A percentile compares a stretch with the other conserved stretches of the same genome.
These are phyloP conservation scores for Arthrobotrys sinensis DNA, from an alignment of 2,329 filamentous ascomycete genomes.

Conservation along the genomic window DNA sequence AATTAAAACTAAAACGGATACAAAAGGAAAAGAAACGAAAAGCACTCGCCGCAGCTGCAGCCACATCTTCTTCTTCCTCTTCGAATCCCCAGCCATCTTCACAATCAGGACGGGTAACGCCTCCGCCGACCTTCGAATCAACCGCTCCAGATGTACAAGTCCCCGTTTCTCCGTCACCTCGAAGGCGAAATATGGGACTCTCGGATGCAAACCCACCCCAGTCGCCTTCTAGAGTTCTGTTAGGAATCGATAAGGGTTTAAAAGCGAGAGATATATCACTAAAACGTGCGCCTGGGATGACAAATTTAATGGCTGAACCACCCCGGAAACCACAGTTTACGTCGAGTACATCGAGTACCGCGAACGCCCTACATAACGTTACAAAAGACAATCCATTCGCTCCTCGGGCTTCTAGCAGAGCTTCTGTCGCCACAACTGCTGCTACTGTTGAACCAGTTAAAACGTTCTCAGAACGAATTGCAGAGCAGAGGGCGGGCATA, in stretches of 20 bases:
- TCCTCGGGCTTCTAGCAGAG: not conserved
- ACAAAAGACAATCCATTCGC: slow-evolving; percentile 49
- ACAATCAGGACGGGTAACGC: slow-evolving; percentile 17
- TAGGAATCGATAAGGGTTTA: slow-evolving; percentile 92
- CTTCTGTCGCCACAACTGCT: not conserved
- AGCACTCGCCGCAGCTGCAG: slow-evolving; percentile 30
- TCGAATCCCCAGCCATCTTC: not conserved
- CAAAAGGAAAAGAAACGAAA: slow-evolving; percentile 75
- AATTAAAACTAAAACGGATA: slow-evolving; percentile 87
- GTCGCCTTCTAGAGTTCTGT: slow-evolving; percentile 83
- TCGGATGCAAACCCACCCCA: slow-evolving; percentile 67
- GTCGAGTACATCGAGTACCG: slow-evolving; percentile 47
- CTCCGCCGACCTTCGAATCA: slow-evolving; percentile 46
- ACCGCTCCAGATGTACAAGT: slow-evolving; percentile 75
- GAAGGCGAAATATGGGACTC: slow-evolving; percentile 69
- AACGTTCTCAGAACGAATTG: slow-evolving; percentile 88
- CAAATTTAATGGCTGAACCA: slow-evolving; percentile 47
- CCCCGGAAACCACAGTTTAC: slow-evolving; percentile 54
- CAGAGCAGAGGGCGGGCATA: slow-evolving; percentile 77
- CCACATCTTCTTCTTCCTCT: not conserved
- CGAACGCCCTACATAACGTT: slow-evolving; percentile 40
- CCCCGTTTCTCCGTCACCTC: slow-evolving; percentile 80
- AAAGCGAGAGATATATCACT: slow-evolving; percentile 86
- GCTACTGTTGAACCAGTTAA: slow-evolving; percentile 67
- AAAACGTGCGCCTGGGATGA: slow-evolving; percentile 75